Evolutionary conservation across 2,329 filamentous ascomycete species (phyloP), one percentile per base, ranked within the genome.

Genomic region (Alternaria panax): DNA sequence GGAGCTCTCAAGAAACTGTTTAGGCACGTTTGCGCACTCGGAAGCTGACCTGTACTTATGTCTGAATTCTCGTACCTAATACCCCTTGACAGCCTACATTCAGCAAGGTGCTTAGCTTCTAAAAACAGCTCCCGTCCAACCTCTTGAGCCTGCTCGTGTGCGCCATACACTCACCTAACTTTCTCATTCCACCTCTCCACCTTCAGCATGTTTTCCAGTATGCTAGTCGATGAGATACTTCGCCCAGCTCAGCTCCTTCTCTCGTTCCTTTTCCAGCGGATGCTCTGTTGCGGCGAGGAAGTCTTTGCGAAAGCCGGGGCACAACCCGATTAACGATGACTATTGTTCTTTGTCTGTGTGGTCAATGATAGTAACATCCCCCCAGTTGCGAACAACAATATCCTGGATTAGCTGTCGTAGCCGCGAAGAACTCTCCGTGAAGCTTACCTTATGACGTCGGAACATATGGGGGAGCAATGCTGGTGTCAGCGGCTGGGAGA

Each of bases 391-490:
- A 28, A 28, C 1, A 8, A 28, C 3, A 8, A 28, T n/a, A 45
- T 18, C 25, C n/a, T 18, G 24, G 11, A 18, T 4, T 5, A 43
- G 14, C 0, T 6, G 12, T n/a, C n/a, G 6, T 25, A 27, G 7
- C 8, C 5, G 11, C 1, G 9, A 24, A 7, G 7, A 12, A 20
- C 40, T 16, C 20, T 42, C 7, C 6, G 16, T 3, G 16, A 18
- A 24, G 16, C 20, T 12, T 1, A 18, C 6, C 14, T 41, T 0
- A 18, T 41, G 38, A 1, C 1, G 4, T 1, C 11, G 0, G 11
- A 22, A 41, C 9, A 8, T 3, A 24, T 42, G 18, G 0, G 7
- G 9, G 12, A 42, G 12, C 9, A 16, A 22, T 16, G 20, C 8
- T 8, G 20, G 11, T 5, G 22, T 8, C 20, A 28, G 24, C 5